Percentiles rank a stretch among this genome's conserved stretches.
phyloP scores from a whole-genome alignment of 1,139 yeast genomes.

The Wickerhamiella infanticola region DNA sequence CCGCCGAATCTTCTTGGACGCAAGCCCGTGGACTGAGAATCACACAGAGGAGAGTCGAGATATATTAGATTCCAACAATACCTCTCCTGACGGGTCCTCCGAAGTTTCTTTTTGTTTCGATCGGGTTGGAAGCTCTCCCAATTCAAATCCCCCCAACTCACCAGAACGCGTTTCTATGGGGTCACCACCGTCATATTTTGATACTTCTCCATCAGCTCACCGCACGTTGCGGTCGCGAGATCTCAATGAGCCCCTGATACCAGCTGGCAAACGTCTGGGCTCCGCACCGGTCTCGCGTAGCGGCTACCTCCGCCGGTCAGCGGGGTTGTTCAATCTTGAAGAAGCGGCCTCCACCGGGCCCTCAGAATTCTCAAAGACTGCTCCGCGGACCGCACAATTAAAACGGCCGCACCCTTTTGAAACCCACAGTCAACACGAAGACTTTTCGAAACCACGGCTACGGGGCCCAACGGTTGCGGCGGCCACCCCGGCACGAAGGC shows the following conservation, averaged over 20 bases:
- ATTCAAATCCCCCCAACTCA: background rate
- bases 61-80: too few relatives aligned
- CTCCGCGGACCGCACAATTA: constrained; percentile 8
- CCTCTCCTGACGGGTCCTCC: too few relatives aligned
- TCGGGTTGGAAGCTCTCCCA: too few relatives aligned
- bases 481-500: constrained; percentile 6
- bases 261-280: background rate
- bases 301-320: constrained; percentile 24
- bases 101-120: too few relatives aligned
- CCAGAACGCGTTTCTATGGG: background rate
- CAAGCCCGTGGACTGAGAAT: background rate
- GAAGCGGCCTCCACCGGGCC: background rate
- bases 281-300: background rate
- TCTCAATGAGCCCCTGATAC: background rate
- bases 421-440: constrained; percentile 6
- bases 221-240: background rate
- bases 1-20: background rate
- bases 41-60: background rate
- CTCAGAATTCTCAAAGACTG: constrained; percentile 7
- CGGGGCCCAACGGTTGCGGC: constrained; percentile 6
- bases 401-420: constrained; percentile 17
- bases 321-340: constrained; percentile 27
- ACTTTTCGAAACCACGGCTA: background rate
- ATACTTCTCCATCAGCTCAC: constrained; percentile 1
- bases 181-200: background rate